phyloP scores from a whole-genome alignment of 306 rosid species.

The Gynostemma pentaphyllum region DNA sequence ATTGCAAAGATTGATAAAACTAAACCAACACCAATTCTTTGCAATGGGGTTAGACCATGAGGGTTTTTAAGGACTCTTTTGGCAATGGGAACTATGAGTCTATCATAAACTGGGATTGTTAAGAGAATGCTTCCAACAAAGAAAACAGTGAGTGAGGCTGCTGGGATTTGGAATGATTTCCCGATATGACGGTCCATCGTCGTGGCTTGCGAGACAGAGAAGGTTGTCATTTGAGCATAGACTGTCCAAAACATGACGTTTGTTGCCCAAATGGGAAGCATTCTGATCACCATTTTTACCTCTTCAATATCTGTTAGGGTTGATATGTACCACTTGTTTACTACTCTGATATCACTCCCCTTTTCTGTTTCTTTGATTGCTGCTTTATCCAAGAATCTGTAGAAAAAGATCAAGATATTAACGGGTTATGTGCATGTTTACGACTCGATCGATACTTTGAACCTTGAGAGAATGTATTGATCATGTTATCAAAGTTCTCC shows the following conservation, averaged over 20 bases:
- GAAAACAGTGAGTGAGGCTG: constrained; percentile 71
- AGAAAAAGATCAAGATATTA: background rate
- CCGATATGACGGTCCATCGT: constrained; percentile 77
- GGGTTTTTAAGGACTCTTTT: constrained; percentile 8
- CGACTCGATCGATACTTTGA: no score
- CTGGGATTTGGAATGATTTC: constrained; percentile 55
- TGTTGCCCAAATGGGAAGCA: constrained; percentile 93
- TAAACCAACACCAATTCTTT: constrained; percentile 11
- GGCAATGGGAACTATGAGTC: constrained; percentile 30
- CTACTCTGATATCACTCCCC: background rate
- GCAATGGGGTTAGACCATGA: constrained; percentile 16
- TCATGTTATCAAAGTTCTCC: no score
- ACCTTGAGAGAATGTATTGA: no score
- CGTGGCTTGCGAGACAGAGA: constrained; percentile 85
- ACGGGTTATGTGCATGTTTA: no score
- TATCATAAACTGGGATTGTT: constrained; percentile 69
- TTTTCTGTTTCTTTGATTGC: constrained; percentile 34
- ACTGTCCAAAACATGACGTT: constrained; percentile 78
- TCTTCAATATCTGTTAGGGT: constrained; percentile 83
- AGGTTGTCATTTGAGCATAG: constrained; percentile 86
- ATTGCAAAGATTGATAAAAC: constrained; percentile 7
- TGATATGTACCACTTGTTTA: constrained; percentile 48
- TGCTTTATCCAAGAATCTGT: constrained; percentile 84
- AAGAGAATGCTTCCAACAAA: constrained; percentile 72
- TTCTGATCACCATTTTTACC: constrained; percentile 53